Conservation (phyloP, 768 basidiomycete species). For the Mycena floridula region DNA sequence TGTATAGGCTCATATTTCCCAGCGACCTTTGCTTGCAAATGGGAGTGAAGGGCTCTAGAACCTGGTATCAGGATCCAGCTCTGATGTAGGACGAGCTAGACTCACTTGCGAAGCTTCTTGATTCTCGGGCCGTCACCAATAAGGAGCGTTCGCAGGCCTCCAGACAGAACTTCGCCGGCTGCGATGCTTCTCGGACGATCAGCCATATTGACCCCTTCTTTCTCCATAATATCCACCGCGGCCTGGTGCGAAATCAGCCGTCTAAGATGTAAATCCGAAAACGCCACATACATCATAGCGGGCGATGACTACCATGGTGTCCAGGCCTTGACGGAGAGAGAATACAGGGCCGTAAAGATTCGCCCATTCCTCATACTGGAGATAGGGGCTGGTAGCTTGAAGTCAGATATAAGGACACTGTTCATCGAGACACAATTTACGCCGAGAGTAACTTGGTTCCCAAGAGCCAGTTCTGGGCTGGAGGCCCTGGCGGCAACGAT, state of each 20-base stretch:
- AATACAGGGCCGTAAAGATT: constrained; percentile 57
- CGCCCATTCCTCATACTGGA: constrained; percentile 53
- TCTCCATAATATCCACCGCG: constrained; percentile 62
- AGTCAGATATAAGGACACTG: too few relatives aligned
- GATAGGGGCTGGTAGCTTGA: constrained; percentile 42
- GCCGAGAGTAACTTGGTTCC: too few relatives aligned
- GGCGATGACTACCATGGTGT: constrained; percentile 40
- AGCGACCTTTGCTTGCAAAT: constrained; percentile 8
- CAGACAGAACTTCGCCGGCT: constrained; percentile 52
- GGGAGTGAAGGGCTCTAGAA: constrained; percentile 5
- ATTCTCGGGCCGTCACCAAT: constrained; percentile 53
- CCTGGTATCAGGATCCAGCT: background rate
- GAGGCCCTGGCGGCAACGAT: too few relatives aligned
- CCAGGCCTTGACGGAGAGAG: constrained; percentile 43
- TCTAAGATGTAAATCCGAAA: too few relatives aligned
- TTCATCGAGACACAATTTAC: too few relatives aligned
- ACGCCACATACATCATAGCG: too few relatives aligned
- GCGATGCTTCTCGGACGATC: constrained; percentile 52
- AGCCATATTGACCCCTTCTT: constrained; percentile 49
- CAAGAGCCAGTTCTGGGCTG: too few relatives aligned
- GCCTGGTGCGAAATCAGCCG: too few relatives aligned
- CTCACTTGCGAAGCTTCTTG: constrained; percentile 53
- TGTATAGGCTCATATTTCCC: constrained; percentile 2
- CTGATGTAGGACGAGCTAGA: constrained; percentile 1
- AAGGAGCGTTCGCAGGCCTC: constrained; percentile 52